Conservation (phyloP, 2,329 filamentous ascomycete genomes). For the Zymoseptoria crescenta region DNA sequence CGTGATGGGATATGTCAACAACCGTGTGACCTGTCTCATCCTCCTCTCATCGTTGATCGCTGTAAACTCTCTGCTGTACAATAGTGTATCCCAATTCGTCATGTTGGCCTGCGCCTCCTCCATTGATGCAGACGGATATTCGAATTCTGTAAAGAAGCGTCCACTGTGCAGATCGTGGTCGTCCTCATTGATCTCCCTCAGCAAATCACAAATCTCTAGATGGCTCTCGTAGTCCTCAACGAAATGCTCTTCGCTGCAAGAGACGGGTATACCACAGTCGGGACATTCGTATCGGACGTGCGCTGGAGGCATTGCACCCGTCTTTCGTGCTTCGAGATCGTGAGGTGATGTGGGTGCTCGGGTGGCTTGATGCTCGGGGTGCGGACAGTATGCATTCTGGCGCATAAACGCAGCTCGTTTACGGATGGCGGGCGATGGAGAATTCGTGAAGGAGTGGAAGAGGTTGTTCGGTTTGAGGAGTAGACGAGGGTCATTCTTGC, state of each 20-base stretch:
- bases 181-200: slow-evolving; percentile 93
- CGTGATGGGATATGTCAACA: slow-evolving; percentile 89
- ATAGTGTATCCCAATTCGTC: slow-evolving; percentile 96
- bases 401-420: slow-evolving; percentile 83
- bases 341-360: slow-evolving; percentile 57
- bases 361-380: slow-evolving; percentile 75
- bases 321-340: slow-evolving; percentile 56
- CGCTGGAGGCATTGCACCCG: slow-evolving; percentile 56
- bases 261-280: slow-evolving; percentile 88
- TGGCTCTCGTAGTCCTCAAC: slow-evolving; percentile 92
- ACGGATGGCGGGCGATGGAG: slow-evolving; percentile 81
- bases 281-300: slow-evolving; percentile 93
- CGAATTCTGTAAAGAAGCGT: slow-evolving; percentile 86
- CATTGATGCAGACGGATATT: slow-evolving; percentile 81
- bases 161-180: slow-evolving; percentile 91
- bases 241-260: slow-evolving; percentile 92
- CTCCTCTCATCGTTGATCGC: slow-evolving; percentile 85
- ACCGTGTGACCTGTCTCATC: slow-evolving; percentile 84
- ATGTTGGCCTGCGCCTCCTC: slow-evolving; percentile 93
- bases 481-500: slow-evolving; percentile 21
- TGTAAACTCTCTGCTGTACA: slow-evolving; percentile 85
- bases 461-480: slow-evolving; percentile 68
- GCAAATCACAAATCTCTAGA: slow-evolving; percentile 81
- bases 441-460: slow-evolving; percentile 86
- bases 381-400: slow-evolving; percentile 87